A percentile compares a stretch with the other conserved stretches of the same genome.
Evolutionary conservation across 2,329 filamentous ascomycete species (phyloP).

Genomic region (Endothia cerciana): DNA sequence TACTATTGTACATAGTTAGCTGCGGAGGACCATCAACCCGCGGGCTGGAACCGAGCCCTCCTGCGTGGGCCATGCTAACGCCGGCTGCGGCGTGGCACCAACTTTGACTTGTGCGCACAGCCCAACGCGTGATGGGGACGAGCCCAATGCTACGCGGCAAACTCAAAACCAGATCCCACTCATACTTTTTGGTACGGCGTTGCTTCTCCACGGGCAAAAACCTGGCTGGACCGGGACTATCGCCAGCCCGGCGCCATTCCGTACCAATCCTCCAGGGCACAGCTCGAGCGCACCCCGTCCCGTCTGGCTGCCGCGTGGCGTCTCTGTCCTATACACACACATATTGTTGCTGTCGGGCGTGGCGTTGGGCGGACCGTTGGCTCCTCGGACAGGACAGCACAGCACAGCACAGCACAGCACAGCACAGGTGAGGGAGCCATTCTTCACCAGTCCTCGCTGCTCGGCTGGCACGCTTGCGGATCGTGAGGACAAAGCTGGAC

Average conservation of each 20-base stretch:
- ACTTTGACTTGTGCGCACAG: not conserved
- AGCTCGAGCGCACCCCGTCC: not conserved
- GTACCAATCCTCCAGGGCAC: not conserved
- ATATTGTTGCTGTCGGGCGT: not conserved
- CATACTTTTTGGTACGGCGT: not conserved
- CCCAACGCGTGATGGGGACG: not conserved
- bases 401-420: not conserved
- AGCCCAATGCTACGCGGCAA: slow-evolving; percentile 3
- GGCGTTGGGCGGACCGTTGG: slow-evolving; percentile 8
- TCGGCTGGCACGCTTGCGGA: not conserved
- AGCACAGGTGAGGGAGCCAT: no score
- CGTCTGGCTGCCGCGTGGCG: not conserved
- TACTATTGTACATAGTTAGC: not conserved
- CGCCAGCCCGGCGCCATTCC: slow-evolving; percentile 6
- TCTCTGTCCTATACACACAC: not conserved
- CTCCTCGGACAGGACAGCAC: not conserved
- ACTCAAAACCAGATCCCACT: not conserved
- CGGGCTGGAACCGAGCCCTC: not conserved
- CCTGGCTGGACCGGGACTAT: not conserved
- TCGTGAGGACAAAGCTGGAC: not conserved
- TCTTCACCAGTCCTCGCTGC: no score
- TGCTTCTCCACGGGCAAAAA: not conserved
- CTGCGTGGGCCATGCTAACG: not conserved
- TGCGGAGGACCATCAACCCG: not conserved
- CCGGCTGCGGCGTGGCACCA: not conserved